Percentiles rank a stretch among this genome's conserved stretches.
phyloP scores from a whole-genome alignment of 2,329 filamentous ascomycete species.

The Fusarium chaquense region DNA sequence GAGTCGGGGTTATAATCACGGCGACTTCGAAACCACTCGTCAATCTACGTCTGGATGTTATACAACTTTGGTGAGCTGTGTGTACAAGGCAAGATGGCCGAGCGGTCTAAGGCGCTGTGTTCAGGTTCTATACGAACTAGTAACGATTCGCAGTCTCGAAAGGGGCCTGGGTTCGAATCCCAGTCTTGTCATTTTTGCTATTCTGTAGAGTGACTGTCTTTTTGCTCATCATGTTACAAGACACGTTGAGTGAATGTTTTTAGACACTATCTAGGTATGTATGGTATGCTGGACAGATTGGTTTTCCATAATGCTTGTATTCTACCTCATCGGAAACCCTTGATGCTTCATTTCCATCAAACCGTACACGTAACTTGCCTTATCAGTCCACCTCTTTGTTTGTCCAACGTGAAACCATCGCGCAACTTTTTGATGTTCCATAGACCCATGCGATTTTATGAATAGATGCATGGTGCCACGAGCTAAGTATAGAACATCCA shows the following conservation, averaged over 20 bases:
- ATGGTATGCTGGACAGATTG: too few relatives aligned
- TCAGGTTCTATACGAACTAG: constrained; percentile 39
- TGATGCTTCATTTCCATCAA: not conserved
- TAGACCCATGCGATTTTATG: not conserved
- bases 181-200: constrained; percentile 35
- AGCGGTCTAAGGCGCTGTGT: constrained; percentile 44
- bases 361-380: too few relatives aligned
- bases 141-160: constrained; percentile 45
- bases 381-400: not conserved
- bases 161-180: constrained; percentile 44
- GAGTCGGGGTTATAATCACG: fast-evolving
- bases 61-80: fast-evolving
- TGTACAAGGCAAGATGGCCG: constrained; percentile 29
- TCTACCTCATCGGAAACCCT: not conserved
- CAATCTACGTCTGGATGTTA: fast-evolving
- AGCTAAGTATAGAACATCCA: not conserved
- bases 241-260: too few relatives aligned
- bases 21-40: fast-evolving
- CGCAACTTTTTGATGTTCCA: not conserved
- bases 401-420: not conserved
- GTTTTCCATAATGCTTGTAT: too few relatives aligned
- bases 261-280: too few relatives aligned
- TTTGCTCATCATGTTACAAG: too few relatives aligned
- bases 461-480: not conserved
- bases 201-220: not conserved